These are phyloP conservation scores for Didymella keratinophila DNA, from an alignment of 2,329 filamentous ascomycete species.

Conservation along the genomic window DNA sequence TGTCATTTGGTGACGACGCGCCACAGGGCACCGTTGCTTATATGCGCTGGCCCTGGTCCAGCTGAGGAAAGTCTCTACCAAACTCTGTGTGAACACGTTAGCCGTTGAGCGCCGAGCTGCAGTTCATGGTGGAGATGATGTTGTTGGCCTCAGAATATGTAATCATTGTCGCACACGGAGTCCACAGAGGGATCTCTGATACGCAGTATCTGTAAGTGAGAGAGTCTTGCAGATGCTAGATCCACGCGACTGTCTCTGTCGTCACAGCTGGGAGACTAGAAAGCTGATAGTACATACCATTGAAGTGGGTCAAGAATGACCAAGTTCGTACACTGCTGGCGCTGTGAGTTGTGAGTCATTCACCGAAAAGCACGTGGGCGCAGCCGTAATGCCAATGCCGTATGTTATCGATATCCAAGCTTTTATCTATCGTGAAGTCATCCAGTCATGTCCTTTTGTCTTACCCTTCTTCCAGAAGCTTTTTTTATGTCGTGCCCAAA, in stretches of 20 bases:
- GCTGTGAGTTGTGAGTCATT: background rate
- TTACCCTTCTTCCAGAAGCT: conserved; percentile 1
- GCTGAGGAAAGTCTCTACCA: conserved; percentile 3
- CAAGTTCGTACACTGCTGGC: background rate
- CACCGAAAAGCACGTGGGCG: background rate
- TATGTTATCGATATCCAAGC: conserved; percentile 23
- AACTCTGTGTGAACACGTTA: conserved; percentile 14
- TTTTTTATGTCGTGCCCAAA: background rate
- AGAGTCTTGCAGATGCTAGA: conserved; percentile 2
- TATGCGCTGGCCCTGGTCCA: conserved; percentile 6
- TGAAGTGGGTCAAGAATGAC: background rate
- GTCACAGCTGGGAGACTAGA: conserved; percentile 5
- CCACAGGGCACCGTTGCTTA: conserved; percentile 9
- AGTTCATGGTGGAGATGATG: background rate
- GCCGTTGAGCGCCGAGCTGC: background rate
- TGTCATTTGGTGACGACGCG: conserved; percentile 15
- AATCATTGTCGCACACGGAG: conserved; percentile 18
- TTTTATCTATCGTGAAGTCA: conserved; percentile 33
- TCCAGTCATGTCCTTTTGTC: conserved; percentile 22
- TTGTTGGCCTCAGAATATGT: conserved; percentile 7
- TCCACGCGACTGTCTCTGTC: conserved; percentile 17
- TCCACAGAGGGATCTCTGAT: conserved; percentile 30
- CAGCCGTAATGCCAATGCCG: conserved; percentile 14
- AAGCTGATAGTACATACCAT: conserved; percentile 11
- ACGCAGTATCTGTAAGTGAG: conserved; percentile 33